Evolutionary conservation across 192 early-diverging fungal genomes (phyloP), one percentile per base, ranked within the genome.

Genomic region (Irineochytrium annulatum): DNA sequence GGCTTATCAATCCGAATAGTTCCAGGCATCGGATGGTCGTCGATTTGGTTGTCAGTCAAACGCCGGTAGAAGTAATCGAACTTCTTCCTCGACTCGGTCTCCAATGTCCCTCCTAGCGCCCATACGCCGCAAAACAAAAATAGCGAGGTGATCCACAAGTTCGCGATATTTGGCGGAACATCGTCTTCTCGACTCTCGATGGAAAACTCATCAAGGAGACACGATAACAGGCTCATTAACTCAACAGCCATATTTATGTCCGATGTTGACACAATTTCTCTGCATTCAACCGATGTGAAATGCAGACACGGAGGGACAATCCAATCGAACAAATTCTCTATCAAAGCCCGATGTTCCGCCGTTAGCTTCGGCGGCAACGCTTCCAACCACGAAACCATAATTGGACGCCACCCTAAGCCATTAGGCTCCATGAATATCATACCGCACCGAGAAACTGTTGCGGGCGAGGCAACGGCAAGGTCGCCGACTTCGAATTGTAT

Each of bases 351-450:
- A 24, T 73, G 65, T 35, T 82, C 77, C 19, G 61, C 54, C 4
- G 55, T 60, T 6, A 84, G 17, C 3, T 28, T 41, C n/a, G 55
- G 34, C n/a, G 80, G 72, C 57, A 83, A 43, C 2, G 72, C 77
- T 2, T 74, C 62, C 22, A 84, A 30, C 81, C 81, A 84, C 3
- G 77, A 79, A 6, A 60, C 48, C 60, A 82, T 65, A 27, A 76
- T 51, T 3, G 81, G 77, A 17, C 75, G 57, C 81, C 81, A 84
- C n/a, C 81, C 81, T 2, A 84, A 41, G 0, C 71, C 67, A 41
- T 77, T 82, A 2, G 81, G 75, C 56, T 84, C 81, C 72, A 84
- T 68, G 43, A 83, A 84, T 34, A 84, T 78, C 81, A 84, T 84
- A 28, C 81, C 81, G 59, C 81, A 84, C 13, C 81, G 62, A 27